Evolutionary conservation across 192 early-diverging fungal genomes (phyloP).

Genomic region (Obelidium mucronatum): DNA sequence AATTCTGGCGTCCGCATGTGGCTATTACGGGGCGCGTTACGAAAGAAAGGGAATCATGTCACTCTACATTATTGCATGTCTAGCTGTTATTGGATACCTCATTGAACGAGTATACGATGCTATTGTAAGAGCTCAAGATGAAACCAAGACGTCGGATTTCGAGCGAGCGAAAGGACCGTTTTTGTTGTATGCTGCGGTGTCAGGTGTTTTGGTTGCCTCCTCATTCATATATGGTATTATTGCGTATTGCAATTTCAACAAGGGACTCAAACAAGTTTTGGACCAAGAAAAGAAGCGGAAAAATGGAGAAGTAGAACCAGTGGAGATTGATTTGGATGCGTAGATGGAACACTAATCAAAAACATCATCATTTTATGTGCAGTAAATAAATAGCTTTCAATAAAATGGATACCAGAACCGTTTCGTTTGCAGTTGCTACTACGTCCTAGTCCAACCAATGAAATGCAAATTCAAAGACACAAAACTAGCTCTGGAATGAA

Average conservation of each 20-base stretch:
- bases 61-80: constrained; percentile 17
- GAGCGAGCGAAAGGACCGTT: constrained; percentile 21
- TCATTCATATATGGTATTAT: constrained; percentile 2
- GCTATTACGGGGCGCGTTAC: constrained; percentile 19
- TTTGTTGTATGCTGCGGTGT: constrained; percentile 15
- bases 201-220: neutral
- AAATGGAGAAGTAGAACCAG: neutral
- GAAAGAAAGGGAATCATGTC: neutral
- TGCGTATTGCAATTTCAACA: neutral
- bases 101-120: constrained; percentile 22
- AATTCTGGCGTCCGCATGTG: neutral
- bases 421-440: too few relatives aligned
- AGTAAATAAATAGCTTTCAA: too few relatives aligned
- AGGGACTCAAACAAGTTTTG: constrained; percentile 5
- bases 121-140: neutral
- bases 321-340: constrained; percentile 15
- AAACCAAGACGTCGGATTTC: neutral
- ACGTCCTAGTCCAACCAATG: too few relatives aligned
- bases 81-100: constrained; percentile 14
- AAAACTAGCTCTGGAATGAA: too few relatives aligned
- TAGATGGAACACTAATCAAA: too few relatives aligned
- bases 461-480: too few relatives aligned
- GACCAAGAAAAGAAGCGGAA: constrained; percentile 1
- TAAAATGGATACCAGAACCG: too few relatives aligned
- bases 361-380: too few relatives aligned